phyloP scores from a whole-genome alignment of 129 eudicot species.

The Flaveria sonorensis region DNA sequence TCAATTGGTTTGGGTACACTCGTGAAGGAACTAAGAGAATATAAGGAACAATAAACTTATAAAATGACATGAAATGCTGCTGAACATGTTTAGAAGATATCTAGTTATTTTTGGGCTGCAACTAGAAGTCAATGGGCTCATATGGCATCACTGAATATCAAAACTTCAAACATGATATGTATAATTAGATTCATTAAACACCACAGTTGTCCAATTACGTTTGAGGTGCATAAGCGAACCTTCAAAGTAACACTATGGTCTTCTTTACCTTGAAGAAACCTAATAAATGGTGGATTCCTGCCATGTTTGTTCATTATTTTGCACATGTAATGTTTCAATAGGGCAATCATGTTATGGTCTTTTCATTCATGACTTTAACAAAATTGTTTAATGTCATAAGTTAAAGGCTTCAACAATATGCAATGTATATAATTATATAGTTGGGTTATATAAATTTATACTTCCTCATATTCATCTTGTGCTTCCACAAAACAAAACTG shows the following conservation, averaged over 20 bases:
- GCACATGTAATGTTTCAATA: not conserved
- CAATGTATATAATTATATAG: conserved; percentile 10
- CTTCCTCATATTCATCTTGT: conserved; percentile 14
- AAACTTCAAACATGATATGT: not conserved
- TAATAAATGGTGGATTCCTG: not conserved
- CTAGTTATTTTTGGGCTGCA: conserved; percentile 1
- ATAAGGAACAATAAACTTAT: not conserved
- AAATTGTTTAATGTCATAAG: not conserved
- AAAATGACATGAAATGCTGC: not conserved
- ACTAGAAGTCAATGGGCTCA: not conserved
- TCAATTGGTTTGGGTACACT: not conserved
- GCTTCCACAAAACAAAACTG: not conserved
- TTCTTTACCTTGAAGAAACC: not conserved
- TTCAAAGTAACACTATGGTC: not conserved
- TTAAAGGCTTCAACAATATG: not conserved
- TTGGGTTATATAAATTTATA: conserved; percentile 12
- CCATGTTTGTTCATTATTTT: not conserved
- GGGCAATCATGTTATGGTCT: not conserved
- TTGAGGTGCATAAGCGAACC: not conserved
- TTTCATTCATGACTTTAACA: not conserved
- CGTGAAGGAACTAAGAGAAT: not conserved
- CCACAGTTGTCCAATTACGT: not conserved
- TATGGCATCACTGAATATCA: not conserved
- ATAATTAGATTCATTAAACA: not conserved
- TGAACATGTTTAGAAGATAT: not conserved